These are phyloP conservation scores for Nemophila menziesii DNA, from an alignment of 257 asterid genomes.

Conservation along the genomic window DNA sequence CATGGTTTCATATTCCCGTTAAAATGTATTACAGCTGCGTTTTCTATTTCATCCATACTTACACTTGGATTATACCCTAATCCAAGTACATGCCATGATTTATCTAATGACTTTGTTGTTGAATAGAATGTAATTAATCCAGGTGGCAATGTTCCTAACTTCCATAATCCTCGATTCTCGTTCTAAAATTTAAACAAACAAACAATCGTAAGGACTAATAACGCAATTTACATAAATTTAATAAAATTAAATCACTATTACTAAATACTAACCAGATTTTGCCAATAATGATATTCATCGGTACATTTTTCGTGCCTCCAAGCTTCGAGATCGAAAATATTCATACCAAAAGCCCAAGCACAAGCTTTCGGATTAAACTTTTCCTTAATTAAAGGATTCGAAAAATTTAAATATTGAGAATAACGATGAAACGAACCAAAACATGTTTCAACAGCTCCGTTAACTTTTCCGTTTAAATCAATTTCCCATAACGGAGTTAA, in stretches of 20 bases:
- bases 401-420: slow-evolving; percentile 74
- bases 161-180: slow-evolving; percentile 70
- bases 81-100: slow-evolving; percentile 85
- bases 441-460: slow-evolving; percentile 84
- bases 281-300: slow-evolving; percentile 83
- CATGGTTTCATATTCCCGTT: slow-evolving; percentile 98
- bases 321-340: slow-evolving; percentile 83
- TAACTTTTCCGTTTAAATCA: slow-evolving; percentile 85
- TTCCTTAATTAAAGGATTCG: slow-evolving; percentile 66
- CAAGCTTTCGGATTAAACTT: slow-evolving; percentile 77
- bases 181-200: slow-evolving; percentile 31
- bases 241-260: too few species aligned
- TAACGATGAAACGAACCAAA: slow-evolving; percentile 81
- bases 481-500: slow-evolving; percentile 77
- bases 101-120: slow-evolving; percentile 76
- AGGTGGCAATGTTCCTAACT: slow-evolving; percentile 73
- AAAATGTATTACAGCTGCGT: slow-evolving; percentile 90
- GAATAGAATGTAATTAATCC: slow-evolving; percentile 77
- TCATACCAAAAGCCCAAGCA: slow-evolving; percentile 99
- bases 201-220: not conserved
- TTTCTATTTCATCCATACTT: slow-evolving; percentile 81
- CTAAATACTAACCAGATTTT: slow-evolving; percentile 51
- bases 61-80: slow-evolving; percentile 92
- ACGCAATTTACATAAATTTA: not conserved
- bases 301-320: slow-evolving; percentile 80